These are phyloP conservation scores for Mallotus nudiflorus DNA, from an alignment of 345 rosid species.

Conservation along the genomic window DNA sequence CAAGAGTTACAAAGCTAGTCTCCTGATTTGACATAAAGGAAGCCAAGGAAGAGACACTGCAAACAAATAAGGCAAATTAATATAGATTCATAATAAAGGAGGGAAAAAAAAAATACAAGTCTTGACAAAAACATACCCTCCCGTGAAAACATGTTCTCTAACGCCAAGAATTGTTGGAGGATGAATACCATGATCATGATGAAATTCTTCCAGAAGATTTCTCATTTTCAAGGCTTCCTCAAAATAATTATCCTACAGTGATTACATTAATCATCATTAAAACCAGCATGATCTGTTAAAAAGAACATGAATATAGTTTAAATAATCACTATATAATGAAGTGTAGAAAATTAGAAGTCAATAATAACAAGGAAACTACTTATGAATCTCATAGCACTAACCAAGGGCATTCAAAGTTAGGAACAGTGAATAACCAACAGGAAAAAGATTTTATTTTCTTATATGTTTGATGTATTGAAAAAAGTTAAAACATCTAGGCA, in stretches of 20 bases:
- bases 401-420: too few species aligned
- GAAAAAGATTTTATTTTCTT: not conserved
- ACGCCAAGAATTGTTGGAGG: conserved; percentile 98
- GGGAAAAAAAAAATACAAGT: conserved; percentile 1
- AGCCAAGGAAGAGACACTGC: conserved; percentile 97
- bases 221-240: conserved; percentile 99
- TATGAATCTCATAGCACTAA: not conserved
- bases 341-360: not conserved
- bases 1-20: conserved; percentile 89
- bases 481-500: not conserved
- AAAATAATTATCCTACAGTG: conserved; percentile 83
- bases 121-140: conserved; percentile 53
- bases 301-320: not conserved
- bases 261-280: not conserved
- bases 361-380: not conserved
- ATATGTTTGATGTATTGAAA: not conserved
- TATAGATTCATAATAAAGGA: not conserved
- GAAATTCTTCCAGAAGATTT: conserved; percentile 93
- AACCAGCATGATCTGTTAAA: not conserved
- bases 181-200: conserved; percentile 76
- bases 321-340: not conserved
- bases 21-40: conserved; percentile 97
- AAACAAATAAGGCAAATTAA: conserved; percentile 21
- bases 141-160: conserved; percentile 94
- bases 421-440: not conserved